phyloP scores from a whole-genome alignment of 2,329 filamentous ascomycete genomes.

The Zymoseptoria tritici region DNA sequence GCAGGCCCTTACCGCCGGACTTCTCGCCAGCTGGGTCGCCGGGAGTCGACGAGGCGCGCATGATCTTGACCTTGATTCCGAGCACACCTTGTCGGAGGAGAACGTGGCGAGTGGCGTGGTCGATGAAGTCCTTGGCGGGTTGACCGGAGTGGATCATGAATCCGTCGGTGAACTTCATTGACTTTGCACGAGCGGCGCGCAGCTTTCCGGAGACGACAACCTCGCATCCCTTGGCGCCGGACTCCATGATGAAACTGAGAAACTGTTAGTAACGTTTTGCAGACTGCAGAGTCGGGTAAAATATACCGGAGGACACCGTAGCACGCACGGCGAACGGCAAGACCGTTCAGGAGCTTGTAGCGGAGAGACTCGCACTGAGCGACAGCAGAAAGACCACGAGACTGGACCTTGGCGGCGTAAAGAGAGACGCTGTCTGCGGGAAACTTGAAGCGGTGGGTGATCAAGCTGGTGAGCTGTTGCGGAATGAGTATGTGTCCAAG shows the following conservation, averaged over 20 bases:
- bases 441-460: slow-evolving; percentile 99
- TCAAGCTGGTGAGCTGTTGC: slow-evolving; percentile 80
- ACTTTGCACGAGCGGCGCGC: slow-evolving; percentile 97
- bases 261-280: slow-evolving; percentile 3
- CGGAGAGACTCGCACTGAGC: slow-evolving; percentile 99
- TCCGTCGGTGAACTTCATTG: slow-evolving; percentile 99
- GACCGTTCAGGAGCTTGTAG: slow-evolving; percentile 99
- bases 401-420: slow-evolving; percentile 99
- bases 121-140: slow-evolving; percentile 99
- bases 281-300: neutral
- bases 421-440: slow-evolving; percentile 99
- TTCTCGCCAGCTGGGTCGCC: slow-evolving; percentile 95
- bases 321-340: slow-evolving; percentile 96
- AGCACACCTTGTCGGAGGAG: slow-evolving; percentile 99
- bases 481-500: slow-evolving; percentile 6
- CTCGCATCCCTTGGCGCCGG: slow-evolving; percentile 98
- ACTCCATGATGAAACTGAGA: slow-evolving; percentile 97
- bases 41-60: slow-evolving; percentile 69
- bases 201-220: slow-evolving; percentile 99
- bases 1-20: slow-evolving; percentile 92
- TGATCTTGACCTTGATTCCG: slow-evolving; percentile 99
- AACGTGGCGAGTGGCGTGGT: slow-evolving; percentile 96
- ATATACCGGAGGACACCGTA: slow-evolving; percentile 76
- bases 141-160: slow-evolving; percentile 99
- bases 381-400: slow-evolving; percentile 98